Conservation (phyloP, 2,329 filamentous ascomycete genomes). For the Penicillium sp. region DNA sequence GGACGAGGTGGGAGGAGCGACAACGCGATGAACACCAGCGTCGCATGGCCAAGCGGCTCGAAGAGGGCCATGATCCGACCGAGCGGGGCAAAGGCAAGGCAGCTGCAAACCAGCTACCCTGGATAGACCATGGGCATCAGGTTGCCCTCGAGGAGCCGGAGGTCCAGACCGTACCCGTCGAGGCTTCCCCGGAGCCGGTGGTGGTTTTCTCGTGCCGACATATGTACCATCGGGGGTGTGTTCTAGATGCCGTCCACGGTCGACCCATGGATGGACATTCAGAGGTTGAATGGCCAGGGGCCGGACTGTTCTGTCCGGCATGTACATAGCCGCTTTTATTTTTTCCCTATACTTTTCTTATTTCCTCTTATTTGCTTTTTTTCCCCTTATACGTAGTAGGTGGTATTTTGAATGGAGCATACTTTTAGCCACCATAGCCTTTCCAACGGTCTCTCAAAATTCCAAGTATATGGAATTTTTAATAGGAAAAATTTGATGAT, state of each 20-base stretch:
- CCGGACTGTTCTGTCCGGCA: slow-evolving; percentile 32
- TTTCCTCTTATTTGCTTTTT: slow-evolving; percentile 1
- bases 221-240: slow-evolving; percentile 45
- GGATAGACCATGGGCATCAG: slow-evolving; percentile 10
- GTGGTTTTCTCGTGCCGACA: slow-evolving; percentile 48
- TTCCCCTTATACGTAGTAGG: background rate
- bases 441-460: too few species aligned
- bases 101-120: slow-evolving; percentile 20
- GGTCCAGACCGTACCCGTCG: background rate
- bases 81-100: slow-evolving; percentile 40
- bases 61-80: slow-evolving; percentile 27
- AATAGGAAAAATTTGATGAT: background rate
- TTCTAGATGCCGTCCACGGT: slow-evolving; percentile 27
- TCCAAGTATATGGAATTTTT: too few species aligned
- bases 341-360: background rate
- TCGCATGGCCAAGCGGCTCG: slow-evolving; percentile 27
- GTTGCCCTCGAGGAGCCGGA: slow-evolving; percentile 2
- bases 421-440: too few species aligned
- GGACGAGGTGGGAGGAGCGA: slow-evolving; percentile 72
- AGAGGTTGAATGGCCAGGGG: slow-evolving; percentile 23
- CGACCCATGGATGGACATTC: slow-evolving; percentile 12
- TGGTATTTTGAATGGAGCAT: too few species aligned
- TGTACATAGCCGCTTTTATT: slow-evolving; percentile 31
- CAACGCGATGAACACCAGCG: slow-evolving; percentile 33
- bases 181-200: slow-evolving; percentile 25